Base-by-base conservation (phyloP, 192 early-diverging fungal genomes). In the Coemansia sp. region DNA sequence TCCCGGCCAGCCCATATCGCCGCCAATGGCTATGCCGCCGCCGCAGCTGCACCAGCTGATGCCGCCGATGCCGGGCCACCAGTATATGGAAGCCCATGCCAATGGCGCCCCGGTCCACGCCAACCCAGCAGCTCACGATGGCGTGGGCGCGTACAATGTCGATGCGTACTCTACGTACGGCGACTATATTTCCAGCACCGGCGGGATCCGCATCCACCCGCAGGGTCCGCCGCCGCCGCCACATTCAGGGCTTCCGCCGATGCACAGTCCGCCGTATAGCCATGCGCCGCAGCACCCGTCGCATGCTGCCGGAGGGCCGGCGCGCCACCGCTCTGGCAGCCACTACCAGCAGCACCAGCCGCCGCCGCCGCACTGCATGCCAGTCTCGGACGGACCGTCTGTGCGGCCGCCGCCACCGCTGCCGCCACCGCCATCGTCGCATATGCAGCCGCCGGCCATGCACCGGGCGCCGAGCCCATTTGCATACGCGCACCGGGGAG, bases 141-240 rank as follows among this genome's bases (percentile, higher is more conserved):
- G 55, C 36, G 59, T 63, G 10, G 62, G 59, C 19, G 40, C 49
- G 16, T 76, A 76, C 66, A 69, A 69, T 63, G 26, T 58, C 45
- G 72, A 76, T 62, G 21, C 62, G 19, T 76, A 61, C 63, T 61
- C 66, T n/a, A 54, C 72, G 4, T 76, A 76, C 42, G 50, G 72
- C 28, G 72, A 76, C 59, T 76, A 59, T 42, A 65, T 76, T 42
- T 36, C 66, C 41, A 76, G 57, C 51, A 55, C 72, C 14, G 72
- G 72, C 33, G 49, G 58, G 3, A 75, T 75, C 35, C 61, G 72
- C 38, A 65, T 69, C 40, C 66, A 55, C 42, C 65, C 65, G n/a
- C 56, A 39, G 5, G 47, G 55, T 11, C 54, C 65, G 52, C 53
- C 54, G 30, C 39, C 50, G 50, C 53, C 45, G 43, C 36, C 38